phyloP scores from a whole-genome alignment of 345 rosid genomes.

The Eutrema heterophyllum region DNA sequence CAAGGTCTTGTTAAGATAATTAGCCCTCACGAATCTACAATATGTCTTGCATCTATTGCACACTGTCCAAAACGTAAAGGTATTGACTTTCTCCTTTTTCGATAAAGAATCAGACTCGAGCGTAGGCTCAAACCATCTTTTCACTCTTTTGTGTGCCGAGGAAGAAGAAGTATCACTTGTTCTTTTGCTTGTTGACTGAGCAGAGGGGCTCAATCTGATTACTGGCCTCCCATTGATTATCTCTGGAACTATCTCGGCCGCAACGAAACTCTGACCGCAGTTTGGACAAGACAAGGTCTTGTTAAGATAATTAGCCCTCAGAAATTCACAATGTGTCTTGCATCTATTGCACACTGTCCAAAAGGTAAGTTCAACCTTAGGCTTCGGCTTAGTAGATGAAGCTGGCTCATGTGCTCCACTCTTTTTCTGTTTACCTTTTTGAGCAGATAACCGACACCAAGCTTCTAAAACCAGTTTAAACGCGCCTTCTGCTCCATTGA shows the following conservation, averaged over 20 bases:
- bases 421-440: slow-evolving; percentile 30
- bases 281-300: slow-evolving; percentile 61
- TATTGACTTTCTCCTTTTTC: not conserved
- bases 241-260: slow-evolving; percentile 38
- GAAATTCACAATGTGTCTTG: slow-evolving; percentile 59
- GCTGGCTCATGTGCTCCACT: not conserved
- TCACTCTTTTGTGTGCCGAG: not conserved
- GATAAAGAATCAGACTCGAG: not conserved
- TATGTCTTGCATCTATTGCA: slow-evolving; percentile 67
- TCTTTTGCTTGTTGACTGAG: too few species aligned
- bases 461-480: slow-evolving; percentile 66
- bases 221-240: not conserved
- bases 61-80: slow-evolving; percentile 62
- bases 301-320: slow-evolving; percentile 51
- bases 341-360: slow-evolving; percentile 74
- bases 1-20: slow-evolving; percentile 56
- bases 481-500: slow-evolving; percentile 72
- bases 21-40: slow-evolving; percentile 49
- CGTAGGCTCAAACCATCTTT: not conserved
- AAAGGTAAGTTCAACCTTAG: slow-evolving; percentile 30
- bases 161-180: too few species aligned
- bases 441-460: slow-evolving; percentile 58
- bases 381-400: not conserved
- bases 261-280: slow-evolving; percentile 52
- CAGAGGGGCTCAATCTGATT: not conserved